Evolutionary conservation across 805 yeast genomes (phyloP), one percentile per base, ranked within the genome.

Genomic region (Ogataea dorogensis): DNA sequence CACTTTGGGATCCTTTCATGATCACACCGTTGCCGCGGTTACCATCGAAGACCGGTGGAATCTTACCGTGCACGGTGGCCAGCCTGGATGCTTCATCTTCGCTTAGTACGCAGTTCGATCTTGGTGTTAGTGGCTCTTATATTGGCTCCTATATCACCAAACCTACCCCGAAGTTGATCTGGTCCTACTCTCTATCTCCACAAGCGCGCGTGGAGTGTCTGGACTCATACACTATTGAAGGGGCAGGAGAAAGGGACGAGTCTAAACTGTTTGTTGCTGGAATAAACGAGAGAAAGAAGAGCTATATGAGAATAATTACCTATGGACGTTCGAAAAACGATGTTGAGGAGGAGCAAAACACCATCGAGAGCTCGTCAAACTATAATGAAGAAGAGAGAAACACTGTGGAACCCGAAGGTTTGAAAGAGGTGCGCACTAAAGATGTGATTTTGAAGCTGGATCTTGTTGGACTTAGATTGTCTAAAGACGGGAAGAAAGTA

Each of bases 111-210:
- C 49, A 53, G 23, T 61, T 75, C 40, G 78, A 75, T 48, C 47
- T 75, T 31, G 79, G 74, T n/a, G 65, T 75, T 29, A 68, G 75
- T 39, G 77, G 75, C 33, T 74, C 79, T 24, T 68, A 66, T 46
- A 61, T 75, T 25, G 72, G 77, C 19, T 65, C 73, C 23, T 73
- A 68, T 49, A 59, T 75, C 22, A 67, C 73, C 33, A 70, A 65
- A 47, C 81, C 81, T 12, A 65, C 77, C 10, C 81, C 81, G n/a
- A 73, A 69, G 42, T 58, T 75, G 54, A 58, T 68, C 24, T 75
- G 80, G 80, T 70, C 79, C 3, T 63, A 66, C 48, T 70, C 80
- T 14, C 59, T 75, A 30, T 64, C 75, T 13, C 80, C 80, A 5
- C 61, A 65, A 17, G 58, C 71, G 13, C 41, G 58, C 2, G 68